Evolutionary conservation across 148 eudicot genomes (phyloP).

Genomic region (Suaeda aralocaspica): DNA sequence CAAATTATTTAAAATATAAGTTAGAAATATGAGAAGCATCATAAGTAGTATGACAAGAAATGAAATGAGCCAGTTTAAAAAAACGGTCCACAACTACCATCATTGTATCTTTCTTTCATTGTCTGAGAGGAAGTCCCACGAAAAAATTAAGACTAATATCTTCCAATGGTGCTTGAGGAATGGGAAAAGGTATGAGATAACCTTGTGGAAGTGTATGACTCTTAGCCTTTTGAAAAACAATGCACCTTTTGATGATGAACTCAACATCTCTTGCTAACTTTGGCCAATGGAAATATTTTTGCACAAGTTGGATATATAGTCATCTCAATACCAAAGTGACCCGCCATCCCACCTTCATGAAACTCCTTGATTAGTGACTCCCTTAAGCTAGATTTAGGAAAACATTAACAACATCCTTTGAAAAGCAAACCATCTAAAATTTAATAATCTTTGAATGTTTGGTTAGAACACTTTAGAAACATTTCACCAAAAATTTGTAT

Average conservation of each 20-base stretch:
- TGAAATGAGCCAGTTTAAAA: background rate
- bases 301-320: background rate
- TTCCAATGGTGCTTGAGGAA: background rate
- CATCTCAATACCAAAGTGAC: background rate
- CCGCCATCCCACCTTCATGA: background rate
- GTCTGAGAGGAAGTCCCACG: background rate
- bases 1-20: background rate
- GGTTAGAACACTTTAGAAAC: too few relatives aligned
- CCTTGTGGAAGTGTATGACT: too few relatives aligned
- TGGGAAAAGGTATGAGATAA: background rate
- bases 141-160: background rate
- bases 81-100: background rate
- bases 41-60: too few relatives aligned
- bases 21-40: background rate
- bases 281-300: background rate
- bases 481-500: too few relatives aligned
- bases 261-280: background rate
- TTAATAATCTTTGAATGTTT: background rate
- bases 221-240: background rate
- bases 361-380: background rate
- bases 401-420: background rate
- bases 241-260: background rate
- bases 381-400: background rate
- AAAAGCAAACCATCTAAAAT: background rate
- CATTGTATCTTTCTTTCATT: background rate